phyloP scores from a whole-genome alignment of 148 eudicot species.

The Tetragonia tetragonoides region DNA sequence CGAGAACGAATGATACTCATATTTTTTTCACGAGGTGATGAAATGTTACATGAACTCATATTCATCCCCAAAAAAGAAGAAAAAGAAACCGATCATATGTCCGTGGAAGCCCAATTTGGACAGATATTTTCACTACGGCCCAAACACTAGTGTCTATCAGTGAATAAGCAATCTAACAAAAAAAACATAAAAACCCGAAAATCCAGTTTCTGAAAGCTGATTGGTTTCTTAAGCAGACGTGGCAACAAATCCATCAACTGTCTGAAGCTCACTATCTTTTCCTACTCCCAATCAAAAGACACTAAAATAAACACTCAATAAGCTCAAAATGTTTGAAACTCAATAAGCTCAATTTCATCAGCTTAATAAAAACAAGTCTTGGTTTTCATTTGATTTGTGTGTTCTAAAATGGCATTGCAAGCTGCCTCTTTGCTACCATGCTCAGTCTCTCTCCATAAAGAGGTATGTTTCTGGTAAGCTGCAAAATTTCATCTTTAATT shows the following conservation, averaged over 20 bases:
- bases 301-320: neutral
- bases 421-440: constrained; percentile 50
- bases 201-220: constrained; percentile 13
- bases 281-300: neutral
- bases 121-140: no score
- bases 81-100: no score
- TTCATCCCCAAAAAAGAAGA: no score
- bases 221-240: constrained; percentile 21
- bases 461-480: constrained; percentile 29
- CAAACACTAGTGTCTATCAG: no score
- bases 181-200: neutral
- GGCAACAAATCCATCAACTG: constrained; percentile 28
- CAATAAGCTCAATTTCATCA: neutral
- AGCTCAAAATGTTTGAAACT: neutral
- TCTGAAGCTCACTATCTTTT: constrained; percentile 21
- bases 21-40: no score
- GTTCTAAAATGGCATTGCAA: constrained; percentile 49
- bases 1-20: no score
- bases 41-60: no score
- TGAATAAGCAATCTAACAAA: neutral
- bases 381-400: neutral
- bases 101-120: no score
- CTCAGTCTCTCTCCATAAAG: constrained; percentile 44
- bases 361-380: neutral
- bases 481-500: neutral